These are phyloP conservation scores for Cladosporium velox DNA, from an alignment of 2,329 filamentous ascomycete genomes.

Conservation along the genomic window DNA sequence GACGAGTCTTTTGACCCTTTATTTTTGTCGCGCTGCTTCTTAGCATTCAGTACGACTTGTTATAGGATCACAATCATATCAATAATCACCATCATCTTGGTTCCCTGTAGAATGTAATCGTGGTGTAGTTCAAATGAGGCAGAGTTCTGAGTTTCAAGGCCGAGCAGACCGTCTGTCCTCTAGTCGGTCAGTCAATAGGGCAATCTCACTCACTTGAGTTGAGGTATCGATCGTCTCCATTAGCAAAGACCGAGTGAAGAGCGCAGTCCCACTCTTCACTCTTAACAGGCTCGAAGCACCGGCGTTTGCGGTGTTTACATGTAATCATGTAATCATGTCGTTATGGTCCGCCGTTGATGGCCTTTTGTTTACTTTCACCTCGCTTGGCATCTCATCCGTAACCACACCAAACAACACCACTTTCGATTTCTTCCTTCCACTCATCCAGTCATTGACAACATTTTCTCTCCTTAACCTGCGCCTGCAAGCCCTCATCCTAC, in stretches of 20 bases:
- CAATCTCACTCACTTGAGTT: not conserved
- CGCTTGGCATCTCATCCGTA: not conserved
- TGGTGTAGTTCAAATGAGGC: not conserved
- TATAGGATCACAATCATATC: not conserved
- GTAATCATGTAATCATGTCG: not conserved
- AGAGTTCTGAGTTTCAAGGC: not conserved
- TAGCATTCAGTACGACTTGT: not conserved
- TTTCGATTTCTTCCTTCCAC: not conserved
- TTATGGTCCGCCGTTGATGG: not conserved
- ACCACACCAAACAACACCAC: not conserved
- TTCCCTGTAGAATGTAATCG: not conserved
- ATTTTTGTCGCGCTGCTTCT: not conserved
- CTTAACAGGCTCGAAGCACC: not conserved
- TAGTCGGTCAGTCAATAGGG: not conserved
- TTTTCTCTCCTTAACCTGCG: not conserved
- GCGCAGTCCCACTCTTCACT: not conserved
- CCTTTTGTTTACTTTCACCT: not conserved
- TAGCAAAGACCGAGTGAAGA: not conserved
- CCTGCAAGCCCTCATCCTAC: not conserved
- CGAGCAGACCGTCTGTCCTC: not conserved
- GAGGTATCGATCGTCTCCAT: not conserved
- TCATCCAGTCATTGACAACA: not conserved
- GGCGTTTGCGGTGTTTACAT: not conserved
- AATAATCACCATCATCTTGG: not conserved
- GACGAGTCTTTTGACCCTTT: not conserved